Base-by-base conservation (phyloP, 2,329 filamentous ascomycete genomes). In the Myriosclerotinia duriaeana region DNA sequence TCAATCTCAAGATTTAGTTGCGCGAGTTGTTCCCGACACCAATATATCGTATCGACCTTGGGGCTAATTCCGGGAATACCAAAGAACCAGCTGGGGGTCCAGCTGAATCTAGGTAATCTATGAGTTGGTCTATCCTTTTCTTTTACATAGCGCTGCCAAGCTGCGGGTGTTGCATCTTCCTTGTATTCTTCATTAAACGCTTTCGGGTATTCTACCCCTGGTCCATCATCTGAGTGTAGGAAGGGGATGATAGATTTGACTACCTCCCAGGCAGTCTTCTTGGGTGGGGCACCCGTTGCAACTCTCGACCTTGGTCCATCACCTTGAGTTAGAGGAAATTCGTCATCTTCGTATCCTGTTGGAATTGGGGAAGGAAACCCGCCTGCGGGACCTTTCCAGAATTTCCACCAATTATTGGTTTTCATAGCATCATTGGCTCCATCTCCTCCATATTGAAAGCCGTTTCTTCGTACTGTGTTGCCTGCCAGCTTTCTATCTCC, bases 31-130 rank as follows among this genome's bases (percentile, higher is more conserved):
- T 88, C 87, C 3, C 95, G 90, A 72, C 92, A 96, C 81, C 93
- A 90, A 75, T 96, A 93, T 71, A 99, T 98, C 0, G 90, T 94
- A 76, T 99, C 95, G 1, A 97, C 93, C 78, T 98, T 97, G 76
- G 92, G 89, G 64, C 91, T 93, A 60, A 97, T 77, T 1, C 93
- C 79, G 6, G 90, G 92, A n/a, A 97, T 76, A 0, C 87, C 86
- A 3, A 90, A 89, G 76, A 97, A 87, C 89, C 90, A 97, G 50
- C 71, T 71, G 1, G 83, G 83, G 0, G 79, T 81, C 76, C 82
- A 83, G 17, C 80, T 80, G 71, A 87, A 85, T 3, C 84, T 79
- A 0, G 92, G 87, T 12, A 97, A 80, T 56, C 89, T 87, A 80
- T 96, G 93, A 0, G 91, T 96, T 22, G 94, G 92, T 48, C 95